Conservation (phyloP, 1,284 basidiomycete species). For the Pholiota adiposa region DNA sequence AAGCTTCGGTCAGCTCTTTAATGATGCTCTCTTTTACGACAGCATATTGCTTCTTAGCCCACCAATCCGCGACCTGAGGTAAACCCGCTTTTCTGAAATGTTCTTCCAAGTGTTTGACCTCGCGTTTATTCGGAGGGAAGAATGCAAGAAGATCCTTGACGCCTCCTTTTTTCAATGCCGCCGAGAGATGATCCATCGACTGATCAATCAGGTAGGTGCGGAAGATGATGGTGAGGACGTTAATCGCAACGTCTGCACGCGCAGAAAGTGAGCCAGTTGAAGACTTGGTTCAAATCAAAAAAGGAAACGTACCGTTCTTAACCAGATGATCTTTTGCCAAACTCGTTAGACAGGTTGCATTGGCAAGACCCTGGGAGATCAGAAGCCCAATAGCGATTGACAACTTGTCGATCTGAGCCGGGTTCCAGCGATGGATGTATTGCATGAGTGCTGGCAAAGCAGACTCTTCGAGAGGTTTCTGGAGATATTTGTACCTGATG, state of each 20-base stretch:
- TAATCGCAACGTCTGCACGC: conserved; percentile 74
- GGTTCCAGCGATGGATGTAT: conserved; percentile 86
- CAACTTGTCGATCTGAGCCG: conserved; percentile 80
- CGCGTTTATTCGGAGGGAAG: conserved; percentile 85
- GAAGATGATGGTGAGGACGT: conserved; percentile 81
- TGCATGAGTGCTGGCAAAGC: conserved; percentile 86
- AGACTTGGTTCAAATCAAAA: conserved; percentile 14
- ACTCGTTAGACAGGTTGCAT: conserved; percentile 76
- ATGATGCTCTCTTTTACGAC: conserved; percentile 73
- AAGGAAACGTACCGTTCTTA: conserved; percentile 75
- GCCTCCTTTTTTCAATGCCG: conserved; percentile 78
- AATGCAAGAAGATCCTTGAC: conserved; percentile 87
- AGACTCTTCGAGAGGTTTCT: conserved; percentile 90
- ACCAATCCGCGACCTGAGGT: conserved; percentile 87
- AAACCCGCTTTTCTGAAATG: conserved; percentile 86
- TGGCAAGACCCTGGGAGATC: conserved; percentile 81
- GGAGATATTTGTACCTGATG: conserved; percentile 94
- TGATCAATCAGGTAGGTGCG: conserved; percentile 80
- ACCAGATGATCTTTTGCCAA: conserved; percentile 93
- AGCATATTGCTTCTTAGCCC: conserved; percentile 84
- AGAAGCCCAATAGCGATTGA: conserved; percentile 82
- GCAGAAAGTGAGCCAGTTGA: not conserved
- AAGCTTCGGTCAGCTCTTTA: conserved; percentile 61
- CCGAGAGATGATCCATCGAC: conserved; percentile 85
- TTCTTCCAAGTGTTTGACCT: conserved; percentile 75